These are phyloP conservation scores for Auriscalpium microsporum DNA, from an alignment of 768 basidiomycete species.

Conservation along the genomic window DNA sequence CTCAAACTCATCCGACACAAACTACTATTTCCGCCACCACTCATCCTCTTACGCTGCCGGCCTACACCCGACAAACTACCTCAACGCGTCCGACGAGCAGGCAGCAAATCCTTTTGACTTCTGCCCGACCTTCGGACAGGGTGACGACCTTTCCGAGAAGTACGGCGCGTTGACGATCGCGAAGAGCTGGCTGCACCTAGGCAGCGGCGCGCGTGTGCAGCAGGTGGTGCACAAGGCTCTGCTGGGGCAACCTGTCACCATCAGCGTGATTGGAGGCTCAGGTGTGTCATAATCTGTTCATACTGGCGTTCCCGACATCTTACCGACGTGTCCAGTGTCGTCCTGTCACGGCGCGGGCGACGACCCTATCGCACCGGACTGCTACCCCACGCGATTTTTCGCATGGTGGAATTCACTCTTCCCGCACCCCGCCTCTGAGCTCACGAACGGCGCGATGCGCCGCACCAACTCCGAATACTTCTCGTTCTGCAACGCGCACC, in stretches of 20 bases:
- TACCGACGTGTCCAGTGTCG: slow-evolving; percentile 48
- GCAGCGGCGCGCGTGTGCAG: slow-evolving; percentile 77
- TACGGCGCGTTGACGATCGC: slow-evolving; percentile 71
- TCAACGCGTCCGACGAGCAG: slow-evolving; percentile 48
- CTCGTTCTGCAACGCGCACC: slow-evolving; percentile 87
- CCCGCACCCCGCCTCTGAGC: slow-evolving; percentile 93
- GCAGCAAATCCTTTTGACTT: slow-evolving; percentile 78
- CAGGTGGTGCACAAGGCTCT: slow-evolving; percentile 77
- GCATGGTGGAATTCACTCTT: slow-evolving; percentile 98
- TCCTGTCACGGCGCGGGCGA: slow-evolving; percentile 92
- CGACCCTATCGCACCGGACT: slow-evolving; percentile 72
- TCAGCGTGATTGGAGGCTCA: slow-evolving; percentile 85
- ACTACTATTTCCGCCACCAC: slow-evolving; percentile 18
- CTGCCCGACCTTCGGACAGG: slow-evolving; percentile 81
- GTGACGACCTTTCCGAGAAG: slow-evolving; percentile 68
- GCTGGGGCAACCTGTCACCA: slow-evolving; percentile 78
- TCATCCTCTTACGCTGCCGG: slow-evolving; percentile 25
- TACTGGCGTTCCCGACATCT: slow-evolving; percentile 2
- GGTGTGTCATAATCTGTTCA: slow-evolving; percentile 35
- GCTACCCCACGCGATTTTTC: slow-evolving; percentile 95
- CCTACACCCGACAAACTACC: slow-evolving; percentile 71
- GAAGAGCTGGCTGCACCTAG: slow-evolving; percentile 66
- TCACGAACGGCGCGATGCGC: slow-evolving; percentile 95
- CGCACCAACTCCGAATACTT: slow-evolving; percentile 92
- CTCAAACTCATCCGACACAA: slow-evolving; percentile 16